Base-by-base conservation (phyloP, 2,329 filamentous ascomycete species). In the Chaetomium sp. region DNA sequence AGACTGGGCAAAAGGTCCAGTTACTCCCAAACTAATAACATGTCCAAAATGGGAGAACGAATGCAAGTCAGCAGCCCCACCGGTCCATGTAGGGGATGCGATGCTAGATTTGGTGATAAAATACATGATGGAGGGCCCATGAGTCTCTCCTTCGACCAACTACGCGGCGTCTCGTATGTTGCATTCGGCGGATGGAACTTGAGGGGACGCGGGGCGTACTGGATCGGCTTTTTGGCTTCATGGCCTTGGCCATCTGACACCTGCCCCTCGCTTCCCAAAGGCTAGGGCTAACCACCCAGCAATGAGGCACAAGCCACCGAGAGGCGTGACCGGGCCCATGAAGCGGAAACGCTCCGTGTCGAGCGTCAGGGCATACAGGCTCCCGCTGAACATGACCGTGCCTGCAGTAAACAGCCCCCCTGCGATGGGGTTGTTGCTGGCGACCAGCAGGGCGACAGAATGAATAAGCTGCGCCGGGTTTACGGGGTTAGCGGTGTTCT, bases 311-410 rank as follows among this genome's bases (percentile, higher is more conserved):
- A 84, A 61, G 0, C 84, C 84, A 0, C 84, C 85, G 1, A 87
- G 56, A 11, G 85, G 85, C 49, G 85, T 87, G 10, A 86, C 78
- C 0, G 85, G 84, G 0, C 85, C 84, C 59, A 87, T 56, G 54
- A 74, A 71, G 65, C 78, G 79, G 70, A 84, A 85, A 34, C 76
- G 71, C 63, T 79, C 75, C 19, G 83, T 79, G 68, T 86, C 79
- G n/a, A 87, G 71, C 0, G 80, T 75, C 8, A 87, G 74, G 8
- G 82, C 72, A 67, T 88, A 88, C 60, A 88, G 78, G 65, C 77
- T 81, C 1, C 85, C 85, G 57, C 77, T 81, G 69, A 87, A 87
- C 75, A 86, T 77, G 4, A 80, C 81, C 74, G 87, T 86, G 51
- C 85, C 84, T 0, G 80, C 80, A 0, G 79, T 79, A 66, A 87